Base-by-base conservation (phyloP, 1,284 basidiomycete species). In the Exsudoporus floridanus region DNA sequence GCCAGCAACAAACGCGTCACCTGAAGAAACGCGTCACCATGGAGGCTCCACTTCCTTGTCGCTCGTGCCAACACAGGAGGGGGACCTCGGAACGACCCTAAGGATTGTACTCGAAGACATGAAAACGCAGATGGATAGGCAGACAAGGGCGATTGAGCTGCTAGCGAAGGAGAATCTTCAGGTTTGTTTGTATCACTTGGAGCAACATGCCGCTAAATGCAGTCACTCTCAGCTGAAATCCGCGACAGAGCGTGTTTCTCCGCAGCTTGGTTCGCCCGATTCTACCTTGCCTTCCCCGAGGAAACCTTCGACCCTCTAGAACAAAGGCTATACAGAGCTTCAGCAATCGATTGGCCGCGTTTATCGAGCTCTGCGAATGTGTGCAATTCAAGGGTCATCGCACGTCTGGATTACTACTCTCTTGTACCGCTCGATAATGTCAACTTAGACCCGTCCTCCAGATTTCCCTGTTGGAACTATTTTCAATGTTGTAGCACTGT, bases 91-190 rank as follows among this genome's bases (percentile, higher is more conserved):
- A 21, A 50, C 40, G 38, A 61, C 59, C 36, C 37, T 71, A 34
- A 68, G 52, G 39, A 52, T 55, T 46, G 55, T 63, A 37, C 63
- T 73, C 19, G 66, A 67, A 51, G 61, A 57, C 30, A 64, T 70
- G 66, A 71, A 63, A 50, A 46, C 52, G 46, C 63, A 70, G 37
- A 72, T 70, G 67, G 59, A 67, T 38, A 60, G 62, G 47, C 68
- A 70, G 46, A 66, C 63, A 3, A 58, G 61, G 47, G 65, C 68
- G 10, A 60, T 70, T 8, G 66, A 71, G 28, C 18, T 55, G 35
- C 46, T 70, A 5, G 57, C 64, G 8, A 69, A 66, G 42, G 70
- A 70, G 46, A 73, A 73, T 41, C 39, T 41, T 45, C 58, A 69
- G 64, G 69, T 70, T 57, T 33, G 54, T 56, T 39, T 35, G 28